Percentiles rank a stretch among this genome's conserved stretches.
Evolutionary conservation across 73 alveolate species (phyloP).

Genomic region (Stentor roeselii): DNA sequence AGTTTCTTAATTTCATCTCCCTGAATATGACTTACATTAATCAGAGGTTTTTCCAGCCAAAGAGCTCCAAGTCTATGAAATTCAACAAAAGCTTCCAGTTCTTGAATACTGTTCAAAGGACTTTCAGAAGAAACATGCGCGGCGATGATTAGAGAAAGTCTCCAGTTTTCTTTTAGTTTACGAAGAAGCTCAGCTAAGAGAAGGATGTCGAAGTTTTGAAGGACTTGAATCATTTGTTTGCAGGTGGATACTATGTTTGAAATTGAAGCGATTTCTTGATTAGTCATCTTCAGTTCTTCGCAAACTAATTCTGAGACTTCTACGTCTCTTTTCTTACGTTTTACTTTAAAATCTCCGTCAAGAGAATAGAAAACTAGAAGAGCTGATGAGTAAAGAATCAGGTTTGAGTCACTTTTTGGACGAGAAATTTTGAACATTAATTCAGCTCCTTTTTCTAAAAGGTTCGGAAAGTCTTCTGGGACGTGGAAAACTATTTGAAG

Average conservation of each 20-base stretch:
- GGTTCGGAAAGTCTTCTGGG: conserved; percentile 49
- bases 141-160: conserved; percentile 21
- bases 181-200: conserved; percentile 34
- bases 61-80: conserved; percentile 48
- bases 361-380: neutral
- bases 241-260: conserved; percentile 36
- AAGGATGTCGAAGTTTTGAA: conserved; percentile 20
- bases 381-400: conserved; percentile 12
- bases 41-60: conserved; percentile 65
- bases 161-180: conserved; percentile 44
- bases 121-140: conserved; percentile 4
- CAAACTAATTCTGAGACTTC: neutral
- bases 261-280: neutral
- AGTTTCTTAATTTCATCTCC: conserved; percentile 54
- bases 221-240: conserved; percentile 20
- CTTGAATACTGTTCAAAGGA: neutral
- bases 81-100: conserved; percentile 42
- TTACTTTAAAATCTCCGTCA: neutral
- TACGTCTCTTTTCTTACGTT: neutral
- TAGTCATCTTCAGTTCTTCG: neutral
- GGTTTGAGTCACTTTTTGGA: conserved; percentile 46
- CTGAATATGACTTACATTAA: conserved; percentile 36
- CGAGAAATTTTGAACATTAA: conserved; percentile 23
- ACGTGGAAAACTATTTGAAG: conserved; percentile 59
- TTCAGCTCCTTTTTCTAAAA: conserved; percentile 36